phyloP scores from a whole-genome alignment of 2,329 filamentous ascomycete genomes.

The Pseudogymnoascus sp. region DNA sequence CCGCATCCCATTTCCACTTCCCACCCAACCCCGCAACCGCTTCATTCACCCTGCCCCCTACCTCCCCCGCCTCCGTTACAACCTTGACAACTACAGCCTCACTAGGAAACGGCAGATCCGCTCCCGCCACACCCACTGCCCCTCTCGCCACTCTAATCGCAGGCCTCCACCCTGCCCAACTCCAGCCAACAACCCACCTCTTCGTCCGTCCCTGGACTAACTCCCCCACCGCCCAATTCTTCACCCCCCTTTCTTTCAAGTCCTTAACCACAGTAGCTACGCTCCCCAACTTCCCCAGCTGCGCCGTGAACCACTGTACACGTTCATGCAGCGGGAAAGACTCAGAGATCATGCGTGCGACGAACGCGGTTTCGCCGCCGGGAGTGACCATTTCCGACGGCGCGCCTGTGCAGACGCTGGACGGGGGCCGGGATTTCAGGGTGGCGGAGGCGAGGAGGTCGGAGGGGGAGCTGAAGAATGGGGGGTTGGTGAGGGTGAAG shows the following conservation, averaged over 20 bases:
- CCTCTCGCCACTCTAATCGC: conserved; percentile 33
- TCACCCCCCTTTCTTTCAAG: conserved; percentile 47
- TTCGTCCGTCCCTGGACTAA: conserved; percentile 76
- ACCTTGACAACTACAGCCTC: conserved; percentile 39
- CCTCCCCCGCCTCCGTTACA: conserved; percentile 61
- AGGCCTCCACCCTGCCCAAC: conserved; percentile 61
- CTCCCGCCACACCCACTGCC: conserved; percentile 18
- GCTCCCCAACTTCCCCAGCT: conserved; percentile 76
- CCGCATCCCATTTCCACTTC: conserved; percentile 25
- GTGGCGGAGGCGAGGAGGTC: conserved; percentile 60
- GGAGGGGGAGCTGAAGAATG: conserved; percentile 71
- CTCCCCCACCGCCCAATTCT: conserved; percentile 75
- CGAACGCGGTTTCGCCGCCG: conserved; percentile 72
- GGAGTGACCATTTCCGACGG: conserved; percentile 75
- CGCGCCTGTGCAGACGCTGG: conserved; percentile 67
- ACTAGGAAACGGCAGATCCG: conserved; percentile 44
- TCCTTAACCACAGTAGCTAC: conserved; percentile 53
- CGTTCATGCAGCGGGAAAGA: conserved; percentile 49
- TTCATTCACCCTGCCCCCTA: conserved; percentile 44
- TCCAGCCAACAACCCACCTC: conserved; percentile 86
- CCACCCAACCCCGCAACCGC: conserved; percentile 19
- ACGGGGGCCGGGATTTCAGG: conserved; percentile 58
- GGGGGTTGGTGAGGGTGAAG: conserved; percentile 91
- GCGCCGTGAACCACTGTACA: conserved; percentile 82
- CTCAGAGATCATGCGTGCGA: conserved; percentile 60